Evolutionary conservation across 805 yeast species (phyloP).

Genomic region (Candida tallmaniae): DNA sequence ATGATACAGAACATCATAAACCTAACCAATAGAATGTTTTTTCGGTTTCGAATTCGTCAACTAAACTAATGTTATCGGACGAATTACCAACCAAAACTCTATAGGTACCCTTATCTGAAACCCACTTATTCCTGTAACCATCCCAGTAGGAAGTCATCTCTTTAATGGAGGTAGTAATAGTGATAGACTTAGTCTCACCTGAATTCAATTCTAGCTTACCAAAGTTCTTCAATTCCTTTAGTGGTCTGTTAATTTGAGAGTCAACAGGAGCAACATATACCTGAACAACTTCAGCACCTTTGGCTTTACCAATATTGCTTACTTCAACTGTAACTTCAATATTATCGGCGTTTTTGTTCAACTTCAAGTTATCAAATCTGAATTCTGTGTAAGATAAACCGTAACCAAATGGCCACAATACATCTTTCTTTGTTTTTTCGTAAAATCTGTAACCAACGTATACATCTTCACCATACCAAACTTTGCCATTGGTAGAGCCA

Average conservation of each 20-base stretch:
- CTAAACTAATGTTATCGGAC: slow-evolving; percentile 22
- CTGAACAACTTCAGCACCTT: slow-evolving; percentile 56
- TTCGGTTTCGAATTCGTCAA: slow-evolving; percentile 16
- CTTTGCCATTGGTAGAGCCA: slow-evolving; percentile 26
- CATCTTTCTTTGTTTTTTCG: slow-evolving; percentile 46
- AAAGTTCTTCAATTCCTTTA: slow-evolving; percentile 58
- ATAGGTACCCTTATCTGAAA: slow-evolving; percentile 47
- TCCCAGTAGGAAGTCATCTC: slow-evolving; percentile 52
- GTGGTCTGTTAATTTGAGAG: slow-evolving; percentile 45
- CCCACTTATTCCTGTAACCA: slow-evolving; percentile 46
- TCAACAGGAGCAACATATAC: slow-evolving; percentile 40
- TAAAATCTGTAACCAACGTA: slow-evolving; percentile 61
- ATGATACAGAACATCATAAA: no score
- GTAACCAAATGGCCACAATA: slow-evolving; percentile 57
- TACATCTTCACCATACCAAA: slow-evolving; percentile 55
- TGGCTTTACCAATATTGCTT: slow-evolving; percentile 43
- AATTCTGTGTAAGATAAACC: slow-evolving; percentile 61
- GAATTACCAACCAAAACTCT: slow-evolving; percentile 43
- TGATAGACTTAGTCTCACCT: slow-evolving; percentile 38
- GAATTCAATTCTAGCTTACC: slow-evolving; percentile 44
- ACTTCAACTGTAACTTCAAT: slow-evolving; percentile 35
- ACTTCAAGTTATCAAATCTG: slow-evolving; percentile 33
- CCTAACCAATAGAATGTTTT: slow-evolving; percentile 14
- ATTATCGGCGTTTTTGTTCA: slow-evolving; percentile 20
- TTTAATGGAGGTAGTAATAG: slow-evolving; percentile 37